Percentiles rank a stretch among this genome's conserved stretches.
phyloP scores from a whole-genome alignment of 495 filamentous ascomycete genomes.

The Lasiosphaeriaceae sp. region DNA sequence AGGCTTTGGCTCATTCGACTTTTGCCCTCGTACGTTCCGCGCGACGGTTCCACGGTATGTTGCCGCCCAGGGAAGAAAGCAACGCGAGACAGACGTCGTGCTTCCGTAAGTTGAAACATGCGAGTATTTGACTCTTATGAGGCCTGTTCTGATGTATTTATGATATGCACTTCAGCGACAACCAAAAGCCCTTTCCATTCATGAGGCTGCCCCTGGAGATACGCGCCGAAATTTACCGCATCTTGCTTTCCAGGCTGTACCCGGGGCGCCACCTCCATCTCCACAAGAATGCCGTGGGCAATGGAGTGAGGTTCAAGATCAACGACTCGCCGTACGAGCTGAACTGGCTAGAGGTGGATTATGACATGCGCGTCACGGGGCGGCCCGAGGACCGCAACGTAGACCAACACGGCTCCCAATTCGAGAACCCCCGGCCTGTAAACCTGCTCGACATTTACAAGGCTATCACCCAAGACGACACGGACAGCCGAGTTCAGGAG shows the following conservation, averaged over 20 bases:
- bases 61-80: not conserved
- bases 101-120: no score
- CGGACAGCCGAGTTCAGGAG: not conserved
- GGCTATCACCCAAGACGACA: not conserved
- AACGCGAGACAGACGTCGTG: no score
- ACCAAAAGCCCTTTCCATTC: not conserved
- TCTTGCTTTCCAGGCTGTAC: not conserved
- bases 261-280: not conserved
- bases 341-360: not conserved
- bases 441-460: not conserved
- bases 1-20: slow-evolving; percentile 5
- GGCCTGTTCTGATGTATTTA: not conserved
- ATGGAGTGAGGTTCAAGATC: slow-evolving; percentile 1
- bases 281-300: not conserved
- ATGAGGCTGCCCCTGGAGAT: not conserved
- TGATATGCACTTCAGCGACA: not conserved
- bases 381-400: not conserved
- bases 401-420: not conserved
- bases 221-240: not conserved
- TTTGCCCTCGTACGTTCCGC: not conserved
- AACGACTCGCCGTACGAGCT: not conserved
- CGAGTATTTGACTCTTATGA: no score
- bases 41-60: not conserved
- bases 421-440: not conserved
- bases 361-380: not conserved